Base-by-base conservation (phyloP, 352 stramenopile genomes). In the Phytophthora vignae region DNA sequence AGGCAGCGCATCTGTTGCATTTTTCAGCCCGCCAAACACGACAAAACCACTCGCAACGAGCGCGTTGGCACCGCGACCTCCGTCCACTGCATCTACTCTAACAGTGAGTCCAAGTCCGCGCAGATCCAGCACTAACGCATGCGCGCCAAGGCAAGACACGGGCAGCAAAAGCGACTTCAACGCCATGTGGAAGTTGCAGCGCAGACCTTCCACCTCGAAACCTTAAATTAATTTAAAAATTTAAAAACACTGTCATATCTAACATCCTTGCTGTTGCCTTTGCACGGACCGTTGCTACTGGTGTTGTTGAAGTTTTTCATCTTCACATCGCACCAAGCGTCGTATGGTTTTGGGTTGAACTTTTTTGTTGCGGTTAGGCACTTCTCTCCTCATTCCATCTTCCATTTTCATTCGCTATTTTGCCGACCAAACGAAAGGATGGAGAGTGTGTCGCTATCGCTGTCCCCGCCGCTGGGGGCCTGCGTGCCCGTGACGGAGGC, bases 151-250 rank as follows among this genome's bases (percentile, higher is more conserved):
- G 21, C 46, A 69, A 49, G 53, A 56, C 40, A 48, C 55, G 40
- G 21, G 4, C 21, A 52, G 9, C 17, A 55, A 57, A 61, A 67
- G 11, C n/a, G 63, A 77, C 53, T 77, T 55, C 53, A 70, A 74
- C 0, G 55, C 71, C 15, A 83, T 87, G 77, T 87, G 79, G 79
- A 84, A 80, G 29, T 29, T 82, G 55, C 74, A 84, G n/a, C 60
- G 72, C 3, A 74, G 71, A 38, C 73, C 74, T 15, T 81, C 73
- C 33, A 29, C 9, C 25, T 58, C 57, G 55, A 67, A 76, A 55
- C 19, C 55, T 55, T 76, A 57, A n/a, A 11, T 33, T 33, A 42
- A 15, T 40, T 40, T 36, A 36, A 36, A 38, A 38, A 10, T 11
- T n/a, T n/a, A n/a, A 42, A 33, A 33, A 0, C 29, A 2, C 29